Percentiles rank a stretch among this genome's conserved stretches.
Evolutionary conservation across 202 grass and related monocot genomes (phyloP).

Genomic region (Hordeum pubiflorum): DNA sequence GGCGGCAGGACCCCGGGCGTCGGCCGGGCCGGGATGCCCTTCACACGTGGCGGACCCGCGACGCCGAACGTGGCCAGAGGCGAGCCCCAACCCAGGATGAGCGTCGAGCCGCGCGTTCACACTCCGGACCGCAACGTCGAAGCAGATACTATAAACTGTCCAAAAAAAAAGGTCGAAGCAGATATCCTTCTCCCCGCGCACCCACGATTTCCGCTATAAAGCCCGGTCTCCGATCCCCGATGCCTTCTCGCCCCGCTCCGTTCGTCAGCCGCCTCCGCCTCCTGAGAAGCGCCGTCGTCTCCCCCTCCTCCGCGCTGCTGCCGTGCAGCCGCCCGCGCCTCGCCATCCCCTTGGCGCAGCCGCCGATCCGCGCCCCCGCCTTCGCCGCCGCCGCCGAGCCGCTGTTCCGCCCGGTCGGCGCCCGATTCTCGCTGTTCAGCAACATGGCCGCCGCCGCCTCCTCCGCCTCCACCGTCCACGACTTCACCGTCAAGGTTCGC

Average conservation of each 20-base stretch:
- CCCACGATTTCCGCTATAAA: conserved; percentile 1
- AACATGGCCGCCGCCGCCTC: conserved; percentile 36
- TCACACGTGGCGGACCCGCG: not conserved
- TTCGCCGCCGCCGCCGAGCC: conserved; percentile 1
- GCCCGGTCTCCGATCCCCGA: conserved; percentile 17
- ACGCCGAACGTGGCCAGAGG: conserved; percentile 17
- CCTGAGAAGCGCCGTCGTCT: not conserved
- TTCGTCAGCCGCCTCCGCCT: conserved; percentile 29
- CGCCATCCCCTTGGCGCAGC: not conserved
- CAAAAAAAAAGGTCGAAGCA: not conserved
- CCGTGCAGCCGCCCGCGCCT: conserved; percentile 2
- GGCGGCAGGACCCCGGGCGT: not conserved
- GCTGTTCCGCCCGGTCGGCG: not conserved
- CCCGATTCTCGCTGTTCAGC: conserved; percentile 34
- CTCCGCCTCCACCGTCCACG: conserved; percentile 52
- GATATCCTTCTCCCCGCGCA: not conserved
- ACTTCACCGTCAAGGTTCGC: conserved; percentile 82
- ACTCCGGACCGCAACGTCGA: not conserved
- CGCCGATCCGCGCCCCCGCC: not conserved
- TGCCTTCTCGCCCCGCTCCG: conserved; percentile 33
- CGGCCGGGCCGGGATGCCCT: not conserved
- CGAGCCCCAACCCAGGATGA: not conserved
- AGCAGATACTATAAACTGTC: not conserved
- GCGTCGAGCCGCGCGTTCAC: not conserved
- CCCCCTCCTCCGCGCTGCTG: not conserved